Conservation (phyloP, 768 basidiomycete species). For the Suillus tomentosus region DNA sequence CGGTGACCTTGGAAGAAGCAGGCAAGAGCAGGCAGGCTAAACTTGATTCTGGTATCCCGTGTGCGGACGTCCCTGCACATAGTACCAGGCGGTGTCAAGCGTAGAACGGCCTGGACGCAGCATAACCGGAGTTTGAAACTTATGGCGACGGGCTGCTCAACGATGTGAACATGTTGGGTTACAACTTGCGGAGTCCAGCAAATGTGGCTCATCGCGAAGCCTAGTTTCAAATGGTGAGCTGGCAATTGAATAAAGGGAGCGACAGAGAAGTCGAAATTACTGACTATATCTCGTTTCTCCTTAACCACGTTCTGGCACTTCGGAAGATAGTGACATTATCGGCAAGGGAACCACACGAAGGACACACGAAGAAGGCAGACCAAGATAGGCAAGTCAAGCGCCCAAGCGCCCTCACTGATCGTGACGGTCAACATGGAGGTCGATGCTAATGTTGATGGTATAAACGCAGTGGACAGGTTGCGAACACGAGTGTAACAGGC, state of each 20-base stretch:
- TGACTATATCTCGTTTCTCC: background rate
- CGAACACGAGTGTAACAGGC: background rate
- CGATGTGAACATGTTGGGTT: background rate
- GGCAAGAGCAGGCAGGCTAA: background rate
- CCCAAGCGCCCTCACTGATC: background rate
- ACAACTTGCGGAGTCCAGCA: background rate
- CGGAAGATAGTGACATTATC: conserved; percentile 2
- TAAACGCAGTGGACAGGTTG: background rate
- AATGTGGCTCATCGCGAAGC: background rate
- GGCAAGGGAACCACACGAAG: conserved; percentile 5
- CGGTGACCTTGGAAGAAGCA: background rate
- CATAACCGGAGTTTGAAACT: background rate
- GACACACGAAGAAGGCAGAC: background rate
- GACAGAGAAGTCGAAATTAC: background rate
- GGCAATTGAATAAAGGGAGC: background rate
- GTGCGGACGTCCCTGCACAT: background rate
- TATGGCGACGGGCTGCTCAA: too few species aligned
- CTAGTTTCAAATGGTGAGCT: conserved; percentile 6
- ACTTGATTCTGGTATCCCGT: background rate
- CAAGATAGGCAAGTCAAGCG: conserved; percentile 8
- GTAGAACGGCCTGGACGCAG: background rate
- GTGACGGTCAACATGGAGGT: background rate
- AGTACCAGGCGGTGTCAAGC: conserved; percentile 1
- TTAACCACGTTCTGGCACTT: background rate
- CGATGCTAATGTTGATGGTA: background rate